phyloP scores from a whole-genome alignment of 1,284 basidiomycete species.

The Cutaneotrichosporon dermatis region DNA sequence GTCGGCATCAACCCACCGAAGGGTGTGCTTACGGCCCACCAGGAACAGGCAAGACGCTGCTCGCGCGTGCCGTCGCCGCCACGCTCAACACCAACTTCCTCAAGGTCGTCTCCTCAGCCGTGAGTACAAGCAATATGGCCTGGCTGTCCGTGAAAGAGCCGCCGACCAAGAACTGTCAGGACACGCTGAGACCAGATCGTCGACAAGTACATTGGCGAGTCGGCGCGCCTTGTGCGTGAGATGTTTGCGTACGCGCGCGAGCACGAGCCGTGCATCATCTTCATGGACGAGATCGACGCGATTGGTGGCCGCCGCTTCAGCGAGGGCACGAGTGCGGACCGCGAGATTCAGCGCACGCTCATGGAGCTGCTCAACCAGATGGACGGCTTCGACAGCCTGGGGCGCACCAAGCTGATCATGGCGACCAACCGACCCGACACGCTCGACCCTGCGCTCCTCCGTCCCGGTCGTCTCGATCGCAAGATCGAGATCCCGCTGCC shows the following conservation, averaged over 20 bases:
- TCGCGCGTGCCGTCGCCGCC: conserved; percentile 92
- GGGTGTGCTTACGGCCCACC: conserved; percentile 92
- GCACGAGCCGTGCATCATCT: conserved; percentile 84
- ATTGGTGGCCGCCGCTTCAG: conserved; percentile 93
- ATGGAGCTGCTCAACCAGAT: conserved; percentile 99
- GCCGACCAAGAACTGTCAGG: too few species aligned
- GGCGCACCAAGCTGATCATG: conserved; percentile 97
- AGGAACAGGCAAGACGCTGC: conserved; percentile 90
- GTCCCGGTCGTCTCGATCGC: conserved; percentile 91
- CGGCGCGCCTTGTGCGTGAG: conserved; percentile 86
- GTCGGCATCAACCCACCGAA: conserved; percentile 97
- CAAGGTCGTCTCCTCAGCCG: conserved; percentile 95
- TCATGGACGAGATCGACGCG: conserved; percentile 84
- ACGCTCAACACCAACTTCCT: conserved; percentile 96
- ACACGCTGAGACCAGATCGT: conserved; percentile 60
- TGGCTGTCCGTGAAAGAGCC: too few species aligned
- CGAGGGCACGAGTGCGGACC: conserved; percentile 97
- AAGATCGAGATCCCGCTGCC: conserved; percentile 98
- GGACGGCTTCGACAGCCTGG: conserved; percentile 98
- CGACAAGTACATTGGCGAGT: conserved; percentile 99
- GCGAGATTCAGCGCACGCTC: conserved; percentile 96
- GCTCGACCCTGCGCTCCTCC: conserved; percentile 91
- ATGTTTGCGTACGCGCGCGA: conserved; percentile 98
- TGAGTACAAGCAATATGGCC: conserved; percentile 23
- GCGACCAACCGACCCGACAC: conserved; percentile 96